Evolutionary conservation across 108 stramenopile species (phyloP).

Genomic region (Bacterosira constricta): DNA sequence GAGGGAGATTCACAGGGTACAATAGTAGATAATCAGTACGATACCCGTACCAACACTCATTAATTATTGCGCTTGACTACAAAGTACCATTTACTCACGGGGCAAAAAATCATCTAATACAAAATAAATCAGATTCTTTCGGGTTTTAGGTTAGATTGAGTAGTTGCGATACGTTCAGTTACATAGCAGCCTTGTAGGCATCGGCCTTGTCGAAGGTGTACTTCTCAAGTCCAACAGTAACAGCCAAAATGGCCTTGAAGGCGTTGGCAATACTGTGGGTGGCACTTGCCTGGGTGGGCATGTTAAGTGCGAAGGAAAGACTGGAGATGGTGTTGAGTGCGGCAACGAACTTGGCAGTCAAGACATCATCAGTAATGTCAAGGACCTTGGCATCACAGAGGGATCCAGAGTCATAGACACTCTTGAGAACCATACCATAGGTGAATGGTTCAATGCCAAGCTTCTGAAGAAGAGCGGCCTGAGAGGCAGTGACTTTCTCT

Average conservation of each 20-base stretch:
- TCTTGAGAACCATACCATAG: slow-evolving; percentile 91
- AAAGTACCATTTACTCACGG: no score
- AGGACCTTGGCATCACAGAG: slow-evolving; percentile 97
- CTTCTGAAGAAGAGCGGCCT: slow-evolving; percentile 95
- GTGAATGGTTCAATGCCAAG: slow-evolving; percentile 97
- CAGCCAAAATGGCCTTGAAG: slow-evolving; percentile 93
- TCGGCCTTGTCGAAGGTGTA: slow-evolving; percentile 95
- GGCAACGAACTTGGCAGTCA: slow-evolving; percentile 87
- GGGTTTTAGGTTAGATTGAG: no score
- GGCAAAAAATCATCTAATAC: no score
- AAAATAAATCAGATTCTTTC: no score
- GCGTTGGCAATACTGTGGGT: slow-evolving; percentile 98
- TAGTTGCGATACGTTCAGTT: no score
- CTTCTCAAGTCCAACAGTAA: slow-evolving; percentile 87
- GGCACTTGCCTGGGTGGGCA: slow-evolving; percentile 94
- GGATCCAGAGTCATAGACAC: slow-evolving; percentile 95
- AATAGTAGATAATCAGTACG: no score
- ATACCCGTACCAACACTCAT: no score
- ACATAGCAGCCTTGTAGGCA: slow-evolving; percentile 74
- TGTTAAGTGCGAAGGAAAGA: slow-evolving; percentile 88
- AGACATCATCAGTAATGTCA: slow-evolving; percentile 94
- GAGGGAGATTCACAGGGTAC: no score
- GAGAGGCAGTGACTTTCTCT: slow-evolving; percentile 93
- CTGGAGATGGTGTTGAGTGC: slow-evolving; percentile 87
- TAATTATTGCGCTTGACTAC: no score